Conservation (phyloP, 129 eudicot genomes). For the Scalesia atractyloides region DNA sequence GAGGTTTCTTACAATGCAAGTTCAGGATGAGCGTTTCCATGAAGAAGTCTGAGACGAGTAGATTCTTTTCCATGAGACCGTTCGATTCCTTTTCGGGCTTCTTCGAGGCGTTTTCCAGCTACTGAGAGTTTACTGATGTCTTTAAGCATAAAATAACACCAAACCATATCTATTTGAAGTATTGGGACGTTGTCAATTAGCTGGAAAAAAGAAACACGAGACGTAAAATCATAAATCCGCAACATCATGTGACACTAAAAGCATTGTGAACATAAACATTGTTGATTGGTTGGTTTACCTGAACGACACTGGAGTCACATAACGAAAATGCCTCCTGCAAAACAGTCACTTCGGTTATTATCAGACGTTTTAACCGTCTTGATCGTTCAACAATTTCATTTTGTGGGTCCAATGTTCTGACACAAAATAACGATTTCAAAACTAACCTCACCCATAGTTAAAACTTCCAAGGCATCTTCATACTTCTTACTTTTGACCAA, state of each 20-base stretch:
- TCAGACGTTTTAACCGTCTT: not conserved
- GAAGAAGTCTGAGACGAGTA: constrained; percentile 72
- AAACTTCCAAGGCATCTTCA: constrained; percentile 86
- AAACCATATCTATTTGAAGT: constrained; percentile 89
- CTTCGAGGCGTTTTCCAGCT: constrained; percentile 85
- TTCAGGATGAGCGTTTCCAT: constrained; percentile 75
- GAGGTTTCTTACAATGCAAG: constrained; percentile 72
- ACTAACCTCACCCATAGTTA: constrained; percentile 89
- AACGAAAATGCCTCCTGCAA: constrained; percentile 91
- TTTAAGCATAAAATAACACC: constrained; percentile 98
- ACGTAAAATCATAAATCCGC: constrained; percentile 9
- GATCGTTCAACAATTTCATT: not conserved
- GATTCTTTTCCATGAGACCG: constrained; percentile 83
- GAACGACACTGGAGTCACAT: constrained; percentile 71
- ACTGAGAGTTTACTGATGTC: constrained; percentile 82
- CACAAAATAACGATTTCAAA: not conserved
- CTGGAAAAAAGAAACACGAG: constrained; percentile 43
- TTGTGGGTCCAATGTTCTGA: not conserved
- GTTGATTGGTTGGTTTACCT: constrained; percentile 48
- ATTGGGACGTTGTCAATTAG: constrained; percentile 80
- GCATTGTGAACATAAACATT: constrained; percentile 1
- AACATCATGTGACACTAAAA: not conserved
- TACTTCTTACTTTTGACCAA: constrained; percentile 53
- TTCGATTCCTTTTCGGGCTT: constrained; percentile 83
- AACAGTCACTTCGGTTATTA: constrained; percentile 15